Percentiles rank a stretch among this genome's conserved stretches.
These are phyloP conservation scores for Aspergillus sp. DNA, from an alignment of 2,329 filamentous ascomycete species.

Conservation along the genomic window DNA sequence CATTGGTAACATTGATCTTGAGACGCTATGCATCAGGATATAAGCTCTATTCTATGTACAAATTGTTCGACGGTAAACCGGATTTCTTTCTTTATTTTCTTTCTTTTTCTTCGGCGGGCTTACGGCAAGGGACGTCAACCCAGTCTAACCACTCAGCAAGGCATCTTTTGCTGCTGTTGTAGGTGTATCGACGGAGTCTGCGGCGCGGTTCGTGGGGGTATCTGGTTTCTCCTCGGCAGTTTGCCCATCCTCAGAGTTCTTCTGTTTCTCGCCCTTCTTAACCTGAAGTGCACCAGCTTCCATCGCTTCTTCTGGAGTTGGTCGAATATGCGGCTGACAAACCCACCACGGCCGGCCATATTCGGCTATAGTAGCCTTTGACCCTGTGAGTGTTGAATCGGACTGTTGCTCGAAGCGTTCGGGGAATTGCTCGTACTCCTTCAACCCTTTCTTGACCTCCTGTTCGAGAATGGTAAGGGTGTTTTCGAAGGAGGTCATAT, in stretches of 20 bases:
- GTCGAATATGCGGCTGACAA: conserved; percentile 81
- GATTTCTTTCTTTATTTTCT: not conserved
- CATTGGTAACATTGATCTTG: not conserved
- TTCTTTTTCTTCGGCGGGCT: not conserved
- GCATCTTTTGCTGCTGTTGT: conserved; percentile 25
- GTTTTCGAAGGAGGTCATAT: conserved; percentile 74
- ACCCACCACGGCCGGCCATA: conserved; percentile 88
- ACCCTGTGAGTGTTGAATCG: conserved; percentile 42
- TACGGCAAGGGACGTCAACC: not conserved
- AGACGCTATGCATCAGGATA: conserved; percentile 7
- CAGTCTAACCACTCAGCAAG: conserved; percentile 29
- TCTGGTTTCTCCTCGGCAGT: conserved; percentile 2
- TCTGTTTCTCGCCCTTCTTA: conserved; percentile 58
- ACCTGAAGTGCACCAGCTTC: conserved; percentile 74
- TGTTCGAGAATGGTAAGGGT: conserved; percentile 74
- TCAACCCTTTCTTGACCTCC: conserved; percentile 69
- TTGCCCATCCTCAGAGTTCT: conserved; percentile 14
- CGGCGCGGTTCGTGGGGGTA: conserved; percentile 11
- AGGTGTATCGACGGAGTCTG: conserved; percentile 12
- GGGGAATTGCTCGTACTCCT: conserved; percentile 59
- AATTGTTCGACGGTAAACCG: not conserved
- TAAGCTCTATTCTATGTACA: conserved; percentile 8
- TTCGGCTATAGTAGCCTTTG: conserved; percentile 62
- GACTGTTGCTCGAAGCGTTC: conserved; percentile 37
- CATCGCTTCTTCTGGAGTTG: conserved; percentile 82